Conservation (phyloP, 495 filamentous ascomycete species). For the Melanomma pulvis-pyrius region DNA sequence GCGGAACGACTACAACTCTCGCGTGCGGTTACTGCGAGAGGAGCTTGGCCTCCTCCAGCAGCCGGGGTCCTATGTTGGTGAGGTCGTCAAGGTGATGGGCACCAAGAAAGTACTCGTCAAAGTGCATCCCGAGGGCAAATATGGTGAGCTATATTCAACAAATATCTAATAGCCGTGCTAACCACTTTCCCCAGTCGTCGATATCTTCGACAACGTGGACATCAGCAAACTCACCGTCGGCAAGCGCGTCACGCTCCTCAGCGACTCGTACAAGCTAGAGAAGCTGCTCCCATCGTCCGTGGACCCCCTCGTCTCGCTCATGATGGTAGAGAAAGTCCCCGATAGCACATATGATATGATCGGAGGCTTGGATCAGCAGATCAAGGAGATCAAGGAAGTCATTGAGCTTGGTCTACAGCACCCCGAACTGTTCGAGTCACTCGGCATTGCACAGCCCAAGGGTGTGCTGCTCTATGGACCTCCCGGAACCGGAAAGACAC, state of each 20-base stretch:
- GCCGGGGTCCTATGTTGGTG: conserved; percentile 96
- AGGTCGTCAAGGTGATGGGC: conserved; percentile 99
- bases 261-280: conserved; percentile 95
- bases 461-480: conserved; percentile 97
- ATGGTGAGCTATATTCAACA: conserved; percentile 66
- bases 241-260: conserved; percentile 95
- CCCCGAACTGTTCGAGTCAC: conserved; percentile 96
- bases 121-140: conserved; percentile 99
- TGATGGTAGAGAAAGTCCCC: conserved; percentile 99
- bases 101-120: conserved; percentile 99
- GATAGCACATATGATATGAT: conserved; percentile 99
- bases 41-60: conserved; percentile 96
- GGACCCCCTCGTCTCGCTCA: conserved; percentile 98
- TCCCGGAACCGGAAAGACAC: conserved; percentile 95
- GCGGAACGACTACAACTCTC: conserved; percentile 98
- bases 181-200: conserved; percentile 71
- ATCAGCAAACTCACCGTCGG: conserved; percentile 93
- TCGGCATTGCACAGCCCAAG: conserved; percentile 97
- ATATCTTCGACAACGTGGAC: conserved; percentile 93
- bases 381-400: conserved; percentile 99
- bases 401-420: conserved; percentile 99
- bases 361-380: conserved; percentile 96
- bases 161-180: not conserved
- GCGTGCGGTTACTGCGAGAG: conserved; percentile 91
- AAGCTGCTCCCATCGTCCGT: conserved; percentile 97